Evolutionary conservation across 179 eudicot genomes (phyloP), one percentile per base, ranked within the genome.

Genomic region (Beta corolliflora): DNA sequence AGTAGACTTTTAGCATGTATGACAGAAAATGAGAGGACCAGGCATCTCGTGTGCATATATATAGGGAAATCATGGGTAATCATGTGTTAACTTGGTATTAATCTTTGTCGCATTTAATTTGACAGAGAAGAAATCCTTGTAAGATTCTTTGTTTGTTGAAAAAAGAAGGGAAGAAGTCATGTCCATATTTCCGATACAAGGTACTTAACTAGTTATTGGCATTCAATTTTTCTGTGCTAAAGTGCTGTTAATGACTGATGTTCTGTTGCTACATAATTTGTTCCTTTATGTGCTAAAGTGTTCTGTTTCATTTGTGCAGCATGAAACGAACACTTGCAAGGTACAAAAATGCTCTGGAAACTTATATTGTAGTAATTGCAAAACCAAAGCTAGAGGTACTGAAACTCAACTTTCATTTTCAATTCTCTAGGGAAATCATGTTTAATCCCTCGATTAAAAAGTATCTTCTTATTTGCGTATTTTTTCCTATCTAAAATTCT

Each of bases 251-350:
- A 12, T 54, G 45, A n/a, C 54, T 16, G 9, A 54, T 48, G 36
- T 48, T 18, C 9, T 12, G n/a, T 72, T 72, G 76, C 44, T 72
- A 72, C 3, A 6, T 19, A 12, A 29, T 56, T 65, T 48, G 63
- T 36, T 64, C n/a, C 55, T 18, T 73, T 4, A 16, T 61, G 14
- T 50, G 61, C 23, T 23, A 31, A 19, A 48, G 29, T 71, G 14
- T 79, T 56, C 23, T 71, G 31, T 9, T 56, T 73, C 66, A n/a
- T 78, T 70, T 12, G 68, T 67, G 80, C 89, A 92, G 93, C 87
- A 89, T 90, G 91, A 85, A 83, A 36, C 73, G 70, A 66, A 90
- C 84, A 46, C 83, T 92, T 66, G 75, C 87, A 68, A 89, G 93
- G 79, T 89, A 89, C 83, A 88, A 64, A 55, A 85, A 82, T 9